phyloP scores from a whole-genome alignment of 768 basidiomycete genomes.

The Leccinum disarticulatum region DNA sequence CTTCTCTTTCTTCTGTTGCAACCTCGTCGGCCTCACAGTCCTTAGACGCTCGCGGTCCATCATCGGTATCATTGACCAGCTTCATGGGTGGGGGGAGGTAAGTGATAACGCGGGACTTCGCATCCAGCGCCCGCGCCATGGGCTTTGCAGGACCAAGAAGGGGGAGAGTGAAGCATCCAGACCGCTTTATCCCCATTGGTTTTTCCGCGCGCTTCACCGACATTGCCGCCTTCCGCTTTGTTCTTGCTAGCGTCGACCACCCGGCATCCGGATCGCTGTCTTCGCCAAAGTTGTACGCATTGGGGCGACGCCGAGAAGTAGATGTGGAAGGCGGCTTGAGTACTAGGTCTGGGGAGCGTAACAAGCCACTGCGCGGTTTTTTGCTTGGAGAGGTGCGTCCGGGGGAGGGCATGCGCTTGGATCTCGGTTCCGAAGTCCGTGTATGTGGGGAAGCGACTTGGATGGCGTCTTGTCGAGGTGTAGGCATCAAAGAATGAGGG shows the following conservation, averaged over 20 bases:
- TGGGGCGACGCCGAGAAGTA: neutral
- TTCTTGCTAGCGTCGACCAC: slow-evolving; percentile 19
- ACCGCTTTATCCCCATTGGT: slow-evolving; percentile 11
- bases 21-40: neutral
- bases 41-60: neutral
- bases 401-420: slow-evolving; percentile 4
- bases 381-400: slow-evolving; percentile 4
- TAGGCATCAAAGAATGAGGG: neutral
- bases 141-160: neutral
- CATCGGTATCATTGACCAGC: neutral
- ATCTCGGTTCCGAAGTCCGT: slow-evolving; percentile 10
- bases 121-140: neutral
- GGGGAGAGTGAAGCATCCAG: slow-evolving; percentile 26
- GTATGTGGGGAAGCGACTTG: neutral
- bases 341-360: neutral
- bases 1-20: neutral
- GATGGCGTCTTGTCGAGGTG: neutral
- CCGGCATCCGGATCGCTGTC: slow-evolving; percentile 21
- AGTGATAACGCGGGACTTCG: slow-evolving; percentile 26
- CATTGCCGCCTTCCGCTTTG: slow-evolving; percentile 2
- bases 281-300: slow-evolving; percentile 22
- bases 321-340: neutral
- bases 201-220: neutral
- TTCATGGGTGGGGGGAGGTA: slow-evolving; percentile 28
- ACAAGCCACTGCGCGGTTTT: neutral